Base-by-base conservation (phyloP, 129 eudicot genomes). In the Mikania micrantha region DNA sequence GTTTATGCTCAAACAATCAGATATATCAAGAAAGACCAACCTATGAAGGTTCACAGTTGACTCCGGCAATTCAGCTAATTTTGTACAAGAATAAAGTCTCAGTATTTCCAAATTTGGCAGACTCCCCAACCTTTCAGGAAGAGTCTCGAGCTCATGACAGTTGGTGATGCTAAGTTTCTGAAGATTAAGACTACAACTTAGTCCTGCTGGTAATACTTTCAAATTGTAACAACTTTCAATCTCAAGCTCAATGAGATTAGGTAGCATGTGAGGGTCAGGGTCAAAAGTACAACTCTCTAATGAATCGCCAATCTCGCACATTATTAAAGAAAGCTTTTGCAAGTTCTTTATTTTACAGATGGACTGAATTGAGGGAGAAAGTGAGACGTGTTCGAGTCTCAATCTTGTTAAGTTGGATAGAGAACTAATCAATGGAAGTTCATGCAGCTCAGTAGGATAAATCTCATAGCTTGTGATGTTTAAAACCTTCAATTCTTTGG, bases 401-500 rank as follows among this genome's bases (percentile, higher is more conserved):
- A 73, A 31, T 69, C 78, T 73, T 70, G 22, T 85, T 13, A 85
- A 56, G 71, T 53, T 76, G 52, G 60, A 31, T 53, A 80, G 50
- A 42, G 24, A 52, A 59, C 74, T 64, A 24, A 77, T 53, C 0
- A 36, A 31, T 3, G 7, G 39, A 44, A 83, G 66, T 13, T 73
- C 10, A 4, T 60, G 13, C 52, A 83, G 28, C 19, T 69, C 57
- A 3, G 82, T 41, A 34, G 71, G 60, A 64, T 32, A 49, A 64
- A 12, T 17, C 16, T 84, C 86, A 11, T 76, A 75, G 56, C 84
- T 79, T 20, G 78, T 72, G 70, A 85, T 47, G 50, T 75, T 48
- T 20, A 85, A 52, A 60, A 69, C 82, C 64, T 72, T 85, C 15
- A 85, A 52, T 34, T 69, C 59, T 5, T 41, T 52, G 66, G 79